These are phyloP conservation scores for Cetradonia linearis DNA, from an alignment of 495 filamentous ascomycete genomes.

Conservation along the genomic window DNA sequence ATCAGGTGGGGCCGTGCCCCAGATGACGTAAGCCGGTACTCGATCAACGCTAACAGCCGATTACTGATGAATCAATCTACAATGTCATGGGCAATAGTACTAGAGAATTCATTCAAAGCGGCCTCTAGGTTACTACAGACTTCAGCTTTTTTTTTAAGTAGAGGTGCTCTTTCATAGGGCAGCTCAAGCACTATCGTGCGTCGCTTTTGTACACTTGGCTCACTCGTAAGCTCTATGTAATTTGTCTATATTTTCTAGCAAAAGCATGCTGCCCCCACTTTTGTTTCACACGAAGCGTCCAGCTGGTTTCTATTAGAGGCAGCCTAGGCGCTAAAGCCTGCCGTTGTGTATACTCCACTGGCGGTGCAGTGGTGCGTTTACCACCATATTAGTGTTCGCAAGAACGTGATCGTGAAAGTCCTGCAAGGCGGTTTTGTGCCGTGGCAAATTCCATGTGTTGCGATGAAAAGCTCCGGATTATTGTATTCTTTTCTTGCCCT, in stretches of 20 bases:
- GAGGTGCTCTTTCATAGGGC: neutral
- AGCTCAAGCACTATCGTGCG: neutral
- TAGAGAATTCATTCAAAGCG: no score
- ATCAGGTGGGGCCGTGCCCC: no score
- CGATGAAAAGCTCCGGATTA: constrained; percentile 26
- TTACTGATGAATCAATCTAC: no score
- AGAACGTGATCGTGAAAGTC: neutral
- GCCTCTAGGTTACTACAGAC: no score
- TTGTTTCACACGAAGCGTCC: neutral
- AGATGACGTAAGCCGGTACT: no score
- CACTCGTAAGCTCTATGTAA: neutral
- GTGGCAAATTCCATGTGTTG: neutral
- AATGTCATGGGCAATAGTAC: no score
- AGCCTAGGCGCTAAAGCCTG: no score
- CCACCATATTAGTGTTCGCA: neutral
- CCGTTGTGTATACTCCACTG: neutral
- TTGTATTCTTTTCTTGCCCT: constrained; percentile 95
- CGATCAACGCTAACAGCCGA: no score
- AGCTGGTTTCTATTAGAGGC: neutral
- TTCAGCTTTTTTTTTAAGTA: no score
- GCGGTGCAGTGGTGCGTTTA: neutral
- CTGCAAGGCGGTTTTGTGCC: no score
- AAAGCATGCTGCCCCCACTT: neutral
- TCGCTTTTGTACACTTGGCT: neutral
- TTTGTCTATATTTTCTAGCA: neutral